Conservation (phyloP, 140 eudicot species). For the Ambrosia hybrid region DNA sequence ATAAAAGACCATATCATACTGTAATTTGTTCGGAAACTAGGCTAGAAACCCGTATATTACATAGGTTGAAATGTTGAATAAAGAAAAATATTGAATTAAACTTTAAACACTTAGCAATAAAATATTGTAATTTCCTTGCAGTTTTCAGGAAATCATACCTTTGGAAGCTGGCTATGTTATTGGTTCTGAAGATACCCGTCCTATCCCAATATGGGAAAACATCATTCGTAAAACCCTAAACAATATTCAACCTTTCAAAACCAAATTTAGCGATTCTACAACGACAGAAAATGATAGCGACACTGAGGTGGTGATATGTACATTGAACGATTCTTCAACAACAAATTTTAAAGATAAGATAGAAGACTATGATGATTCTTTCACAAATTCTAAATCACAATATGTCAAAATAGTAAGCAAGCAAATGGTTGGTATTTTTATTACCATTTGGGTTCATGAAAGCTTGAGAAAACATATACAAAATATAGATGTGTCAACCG, state of each 20-base stretch:
- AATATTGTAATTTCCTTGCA: slow-evolving; percentile 27
- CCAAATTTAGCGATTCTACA: too few relatives aligned
- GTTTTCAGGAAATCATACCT: slow-evolving; percentile 89
- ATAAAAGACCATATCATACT: too few relatives aligned
- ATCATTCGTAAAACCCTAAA: slow-evolving; percentile 71
- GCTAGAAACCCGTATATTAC: too few relatives aligned
- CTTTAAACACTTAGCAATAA: too few relatives aligned
- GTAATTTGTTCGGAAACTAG: too few relatives aligned
- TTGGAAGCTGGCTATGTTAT: slow-evolving; percentile 73
- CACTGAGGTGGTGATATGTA: slow-evolving; percentile 44
- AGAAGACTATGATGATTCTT: slow-evolving; percentile 41
- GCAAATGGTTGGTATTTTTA: slow-evolving; percentile 62
- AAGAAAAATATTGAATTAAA: too few relatives aligned
- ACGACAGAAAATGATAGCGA: slow-evolving; percentile 50
- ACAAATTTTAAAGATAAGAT: not conserved
- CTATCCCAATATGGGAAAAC: slow-evolving; percentile 76
- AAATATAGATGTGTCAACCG: slow-evolving; percentile 49
- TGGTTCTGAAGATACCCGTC: slow-evolving; percentile 86
- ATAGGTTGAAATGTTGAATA: too few relatives aligned
- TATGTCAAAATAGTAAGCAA: slow-evolving; percentile 55
- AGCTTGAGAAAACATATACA: slow-evolving; percentile 46
- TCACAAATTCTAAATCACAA: slow-evolving; percentile 28
- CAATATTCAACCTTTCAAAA: slow-evolving; percentile 39
- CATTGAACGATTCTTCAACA: slow-evolving; percentile 46
- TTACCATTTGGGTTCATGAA: slow-evolving; percentile 54